These are phyloP conservation scores for Saccharomyces kudriavzevii DNA, from an alignment of 805 yeast species.

Conservation along the genomic window DNA sequence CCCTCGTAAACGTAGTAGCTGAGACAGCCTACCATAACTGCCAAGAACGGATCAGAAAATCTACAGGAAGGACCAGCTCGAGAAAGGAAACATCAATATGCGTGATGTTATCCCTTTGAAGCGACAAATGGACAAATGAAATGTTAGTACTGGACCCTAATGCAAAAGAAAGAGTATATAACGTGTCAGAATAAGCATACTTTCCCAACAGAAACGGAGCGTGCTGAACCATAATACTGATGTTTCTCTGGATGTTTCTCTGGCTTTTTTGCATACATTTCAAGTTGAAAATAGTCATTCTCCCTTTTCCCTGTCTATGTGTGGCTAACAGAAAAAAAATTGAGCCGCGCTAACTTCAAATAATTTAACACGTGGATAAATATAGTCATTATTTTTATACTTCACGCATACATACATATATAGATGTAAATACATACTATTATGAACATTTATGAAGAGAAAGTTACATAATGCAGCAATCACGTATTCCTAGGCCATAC, in stretches of 20 bases:
- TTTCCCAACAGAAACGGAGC: slow-evolving; percentile 40
- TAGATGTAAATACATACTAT: too few relatives aligned
- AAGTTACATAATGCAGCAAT: slow-evolving; percentile 51
- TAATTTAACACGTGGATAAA: neutral
- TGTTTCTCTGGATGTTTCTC: neutral
- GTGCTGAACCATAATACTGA: neutral
- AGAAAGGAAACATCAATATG: neutral
- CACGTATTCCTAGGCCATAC: slow-evolving; percentile 81
- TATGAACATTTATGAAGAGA: neutral
- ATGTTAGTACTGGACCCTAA: slow-evolving; percentile 7
- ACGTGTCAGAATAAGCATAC: slow-evolving; percentile 17
- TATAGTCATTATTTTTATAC: neutral
- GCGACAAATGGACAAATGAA: slow-evolving; percentile 4
- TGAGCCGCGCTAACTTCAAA: neutral
- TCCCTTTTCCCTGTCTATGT: neutral
- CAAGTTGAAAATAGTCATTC: too few relatives aligned
- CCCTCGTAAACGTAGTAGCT: slow-evolving; percentile 59
- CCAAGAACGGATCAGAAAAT: slow-evolving; percentile 57
- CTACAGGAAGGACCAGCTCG: slow-evolving; percentile 19
- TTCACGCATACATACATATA: too few relatives aligned
- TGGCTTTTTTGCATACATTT: too few relatives aligned
- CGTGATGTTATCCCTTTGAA: slow-evolving; percentile 2
- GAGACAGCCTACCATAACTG: slow-evolving; percentile 50
- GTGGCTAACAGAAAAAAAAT: neutral
- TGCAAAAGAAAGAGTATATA: neutral